Base-by-base conservation (phyloP, 2,329 filamentous ascomycete species). In the Aspergillus pseudoglaucus region DNA sequence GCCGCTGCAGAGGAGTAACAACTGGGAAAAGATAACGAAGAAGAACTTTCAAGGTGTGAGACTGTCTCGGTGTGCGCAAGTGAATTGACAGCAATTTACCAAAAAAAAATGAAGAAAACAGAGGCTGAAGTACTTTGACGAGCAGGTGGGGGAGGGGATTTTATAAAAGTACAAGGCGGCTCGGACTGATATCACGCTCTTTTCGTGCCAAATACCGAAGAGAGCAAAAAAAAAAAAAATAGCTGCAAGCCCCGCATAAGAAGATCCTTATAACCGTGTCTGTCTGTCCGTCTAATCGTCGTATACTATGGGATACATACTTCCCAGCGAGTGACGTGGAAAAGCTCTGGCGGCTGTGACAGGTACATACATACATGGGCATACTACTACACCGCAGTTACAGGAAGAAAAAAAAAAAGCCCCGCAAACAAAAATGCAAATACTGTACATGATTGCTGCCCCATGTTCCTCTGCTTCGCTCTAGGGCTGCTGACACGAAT, bases 321-420 rank as follows among this genome's bases (percentile, higher is more conserved):
- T 7, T 47, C 48, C 48, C 43, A 47, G 44, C 47, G 52, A 39
- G 57, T 66, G 63, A 66, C 62, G 63, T 64, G 61, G 61, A 62
- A 53, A 49, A 52, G 51, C 55, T 54, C 53, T 55, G 54, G 53
- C 58, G 55, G 59, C 54, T 56, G 55, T 61, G 56, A 54, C 47
- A 58, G 58, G 56, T 49, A 58, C 55, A 49, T 50, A 53, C 47
- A 30, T 30, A 30, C 25, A 30, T 30, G 25, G 25, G 25, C 25
- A 30, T 30, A 30, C 25, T 30, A 30, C 25, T 30, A 30, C 25
- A 30, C 25, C 25, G 25, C 25, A 30, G 25, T 30, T 47, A 18
- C 49, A 49, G 51, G 22, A 33, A 43, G 42, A 15, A 17, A 5
- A 22, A 22, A 22, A 18, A 17, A 14, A 9, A 6, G 18, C 43